These are phyloP conservation scores for Sisymbrium irio DNA, from an alignment of 345 rosid genomes.

Conservation along the genomic window DNA sequence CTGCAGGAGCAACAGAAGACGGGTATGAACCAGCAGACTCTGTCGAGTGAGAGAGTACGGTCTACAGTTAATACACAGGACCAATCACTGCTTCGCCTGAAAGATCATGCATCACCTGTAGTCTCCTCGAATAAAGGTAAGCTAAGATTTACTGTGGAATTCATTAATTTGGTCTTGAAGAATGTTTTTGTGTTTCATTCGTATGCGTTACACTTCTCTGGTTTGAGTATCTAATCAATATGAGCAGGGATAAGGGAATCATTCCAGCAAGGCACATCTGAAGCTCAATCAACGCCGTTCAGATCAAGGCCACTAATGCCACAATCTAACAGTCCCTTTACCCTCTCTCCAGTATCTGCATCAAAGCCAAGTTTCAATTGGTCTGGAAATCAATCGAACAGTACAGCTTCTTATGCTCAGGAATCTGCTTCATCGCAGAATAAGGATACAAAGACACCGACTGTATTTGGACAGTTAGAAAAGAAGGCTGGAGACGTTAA, in stretches of 20 bases:
- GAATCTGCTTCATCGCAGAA: conserved; percentile 31
- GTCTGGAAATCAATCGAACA: conserved; percentile 32
- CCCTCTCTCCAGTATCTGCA: conserved; percentile 37
- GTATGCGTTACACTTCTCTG: not conserved
- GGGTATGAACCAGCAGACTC: conserved; percentile 39
- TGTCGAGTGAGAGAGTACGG: conserved; percentile 40
- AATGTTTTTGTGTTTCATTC: conserved; percentile 7
- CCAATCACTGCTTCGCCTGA: conserved; percentile 36
- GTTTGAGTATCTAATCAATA: conserved; percentile 20
- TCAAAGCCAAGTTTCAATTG: conserved; percentile 34
- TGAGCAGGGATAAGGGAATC: conserved; percentile 44
- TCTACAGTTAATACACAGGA: conserved; percentile 31
- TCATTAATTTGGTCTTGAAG: conserved; percentile 13
- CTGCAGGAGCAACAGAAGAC: conserved; percentile 56
- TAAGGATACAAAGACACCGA: conserved; percentile 36
- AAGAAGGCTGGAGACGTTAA: conserved; percentile 41
- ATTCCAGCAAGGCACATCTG: conserved; percentile 38
- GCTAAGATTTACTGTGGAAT: conserved; percentile 23
- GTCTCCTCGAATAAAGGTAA: conserved; percentile 54
- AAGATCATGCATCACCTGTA: conserved; percentile 45
- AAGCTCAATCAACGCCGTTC: conserved; percentile 40
- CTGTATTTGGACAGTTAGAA: conserved; percentile 30
- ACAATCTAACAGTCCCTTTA: conserved; percentile 36
- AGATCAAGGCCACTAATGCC: conserved; percentile 35
- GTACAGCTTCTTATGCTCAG: conserved; percentile 35